Percentiles rank a stretch among this genome's conserved stretches.
Conservation (phyloP, 371 early-diverging fungal species). For the Mucor sp. region DNA sequence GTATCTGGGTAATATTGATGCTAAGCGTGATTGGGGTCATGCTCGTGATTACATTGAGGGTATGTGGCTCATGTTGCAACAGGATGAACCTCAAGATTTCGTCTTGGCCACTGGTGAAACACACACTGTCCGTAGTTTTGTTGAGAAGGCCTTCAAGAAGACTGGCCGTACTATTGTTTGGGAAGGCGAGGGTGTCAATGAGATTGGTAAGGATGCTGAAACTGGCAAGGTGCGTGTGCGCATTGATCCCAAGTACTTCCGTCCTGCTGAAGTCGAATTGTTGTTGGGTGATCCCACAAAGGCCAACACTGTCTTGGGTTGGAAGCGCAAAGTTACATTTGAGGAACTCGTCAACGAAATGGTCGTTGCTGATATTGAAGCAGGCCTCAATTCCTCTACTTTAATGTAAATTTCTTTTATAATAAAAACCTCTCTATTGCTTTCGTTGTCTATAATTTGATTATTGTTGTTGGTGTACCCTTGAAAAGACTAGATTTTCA, state of each 20-base stretch:
- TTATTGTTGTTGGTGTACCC: too few species aligned
- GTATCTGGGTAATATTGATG: slow-evolving; percentile 83
- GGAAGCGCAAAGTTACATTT: slow-evolving; percentile 74
- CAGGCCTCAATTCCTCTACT: slow-evolving; percentile 41
- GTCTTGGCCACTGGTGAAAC: slow-evolving; percentile 87
- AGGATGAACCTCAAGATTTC: slow-evolving; percentile 78
- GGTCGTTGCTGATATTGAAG: slow-evolving; percentile 71
- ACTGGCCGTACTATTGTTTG: slow-evolving; percentile 73
- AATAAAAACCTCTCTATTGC: too few species aligned
- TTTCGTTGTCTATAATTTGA: too few species aligned
- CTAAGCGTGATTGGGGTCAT: slow-evolving; percentile 91
- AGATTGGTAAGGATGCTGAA: slow-evolving; percentile 70
- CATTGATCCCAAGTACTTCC: slow-evolving; percentile 79
- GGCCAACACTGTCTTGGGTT: slow-evolving; percentile 69
- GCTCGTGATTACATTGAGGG: slow-evolving; percentile 87
- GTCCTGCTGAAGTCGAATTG: slow-evolving; percentile 86
- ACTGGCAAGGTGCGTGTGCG: slow-evolving; percentile 72
- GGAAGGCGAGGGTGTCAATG: slow-evolving; percentile 78
- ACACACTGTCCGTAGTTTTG: slow-evolving; percentile 82
- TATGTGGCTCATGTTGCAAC: slow-evolving; percentile 90
- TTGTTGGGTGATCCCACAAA: slow-evolving; percentile 81
- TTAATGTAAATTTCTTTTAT: slow-evolving; percentile 12
- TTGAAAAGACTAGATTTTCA: neutral
- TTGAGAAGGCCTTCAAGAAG: slow-evolving; percentile 78
- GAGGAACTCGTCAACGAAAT: slow-evolving; percentile 73